Evolutionary conservation across 179 eudicot species (phyloP), one percentile per base, ranked within the genome.

Genomic region (Spinacia oleracea): DNA sequence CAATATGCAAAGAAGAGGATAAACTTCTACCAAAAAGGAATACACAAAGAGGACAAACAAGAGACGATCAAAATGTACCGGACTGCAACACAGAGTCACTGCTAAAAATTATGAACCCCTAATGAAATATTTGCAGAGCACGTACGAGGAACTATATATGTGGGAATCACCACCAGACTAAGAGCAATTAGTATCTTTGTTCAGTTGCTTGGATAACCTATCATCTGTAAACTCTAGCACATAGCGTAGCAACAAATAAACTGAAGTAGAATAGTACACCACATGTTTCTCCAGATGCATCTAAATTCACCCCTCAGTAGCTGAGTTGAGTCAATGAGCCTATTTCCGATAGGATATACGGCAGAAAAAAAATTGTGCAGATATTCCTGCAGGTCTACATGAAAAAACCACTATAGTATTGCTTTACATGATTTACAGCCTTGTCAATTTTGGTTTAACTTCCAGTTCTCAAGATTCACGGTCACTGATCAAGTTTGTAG

Each of bases 401-500:
- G 77, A 20, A 72, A 77, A 43, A 74, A 79, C 53, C 43, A 38
- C 72, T 75, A 42, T 76, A 50, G 40, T 53, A 70, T 76, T 58
- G 74, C 70, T 84, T 81, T 84, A 84, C 87, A 84, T 48, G 78
- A 84, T 84, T 82, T 81, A 82, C 88, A 82, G 73, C 77, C 77
- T 79, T 78, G 42, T 58, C 67, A 74, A 73, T 58, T 72, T 56
- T 63, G 46, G 38, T 59, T 72, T 70, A 58, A 63, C 27, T 67
- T 27, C 46, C 63, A 60, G 67, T 72, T 72, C 81, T 82, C 78
- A 46, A 55, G 32, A 68, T 29, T 76, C 31, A 81, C 79, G 72
- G 76, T 85, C 90, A 48, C 75, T 84, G 74, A 93, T 85, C 88
- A 93, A 76, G 88, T 93, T 96, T 66, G 92, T 88, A 16, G 99